Conservation (phyloP, 345 rosid genomes). For the Hypericum perforatum region DNA sequence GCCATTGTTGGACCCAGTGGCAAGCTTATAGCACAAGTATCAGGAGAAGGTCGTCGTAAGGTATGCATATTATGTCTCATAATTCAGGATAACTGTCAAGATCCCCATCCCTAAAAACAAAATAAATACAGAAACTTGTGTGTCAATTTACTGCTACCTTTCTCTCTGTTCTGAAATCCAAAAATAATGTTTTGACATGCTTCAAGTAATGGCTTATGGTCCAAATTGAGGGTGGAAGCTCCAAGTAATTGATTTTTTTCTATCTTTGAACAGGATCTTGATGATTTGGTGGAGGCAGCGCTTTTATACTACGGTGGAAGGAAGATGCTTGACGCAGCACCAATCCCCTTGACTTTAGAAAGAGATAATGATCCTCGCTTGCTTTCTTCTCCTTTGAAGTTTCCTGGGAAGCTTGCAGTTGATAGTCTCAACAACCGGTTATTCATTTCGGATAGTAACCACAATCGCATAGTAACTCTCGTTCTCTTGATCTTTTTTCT, state of each 20-base stretch:
- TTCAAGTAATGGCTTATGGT: too few relatives aligned
- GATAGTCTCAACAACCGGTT: conserved; percentile 79
- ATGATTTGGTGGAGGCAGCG: conserved; percentile 81
- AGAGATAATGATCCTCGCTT: conserved; percentile 78
- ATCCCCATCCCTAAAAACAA: too few relatives aligned
- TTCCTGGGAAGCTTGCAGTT: conserved; percentile 85
- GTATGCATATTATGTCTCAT: conserved; percentile 24
- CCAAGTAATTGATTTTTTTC: background rate
- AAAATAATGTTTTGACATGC: too few relatives aligned
- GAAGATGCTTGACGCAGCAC: conserved; percentile 51
- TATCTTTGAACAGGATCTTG: conserved; percentile 52
- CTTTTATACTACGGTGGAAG: conserved; percentile 62
- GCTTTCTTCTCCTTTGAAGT: conserved; percentile 71
- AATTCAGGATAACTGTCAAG: too few relatives aligned
- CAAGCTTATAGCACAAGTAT: conserved; percentile 64
- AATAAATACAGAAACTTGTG: too few relatives aligned
- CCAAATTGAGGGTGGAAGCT: background rate
- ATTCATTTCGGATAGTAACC: conserved; percentile 94
- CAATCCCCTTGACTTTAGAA: conserved; percentile 67
- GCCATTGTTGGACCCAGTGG: conserved; percentile 81
- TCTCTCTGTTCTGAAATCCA: too few relatives aligned
- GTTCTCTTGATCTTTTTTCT: conserved; percentile 12
- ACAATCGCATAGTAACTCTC: conserved; percentile 70
- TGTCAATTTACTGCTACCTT: too few relatives aligned
- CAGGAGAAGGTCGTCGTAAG: conserved; percentile 86